Percentiles rank a stretch among this genome's conserved stretches.
Conservation (phyloP, 176 grass and related monocot genomes). For the Carex littledalei region DNA sequence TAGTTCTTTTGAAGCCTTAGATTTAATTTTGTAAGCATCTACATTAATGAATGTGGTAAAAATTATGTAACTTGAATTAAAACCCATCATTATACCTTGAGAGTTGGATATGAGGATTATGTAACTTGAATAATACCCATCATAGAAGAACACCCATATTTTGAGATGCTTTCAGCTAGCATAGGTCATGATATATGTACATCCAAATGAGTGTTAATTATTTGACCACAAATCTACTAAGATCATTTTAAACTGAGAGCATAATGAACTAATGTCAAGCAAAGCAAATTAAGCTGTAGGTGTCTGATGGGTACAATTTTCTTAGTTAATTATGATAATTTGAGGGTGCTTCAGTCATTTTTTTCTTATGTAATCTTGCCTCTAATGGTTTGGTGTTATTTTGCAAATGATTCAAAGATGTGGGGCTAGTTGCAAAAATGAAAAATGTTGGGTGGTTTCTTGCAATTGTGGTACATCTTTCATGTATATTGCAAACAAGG, state of each 20-base stretch:
- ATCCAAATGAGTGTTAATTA: background rate
- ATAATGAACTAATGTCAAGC: background rate
- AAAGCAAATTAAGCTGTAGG: slow-evolving; percentile 3
- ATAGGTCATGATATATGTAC: background rate
- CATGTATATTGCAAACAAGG: background rate
- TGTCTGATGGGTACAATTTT: background rate
- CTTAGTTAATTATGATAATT: background rate
- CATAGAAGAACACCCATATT: background rate
- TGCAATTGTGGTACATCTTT: background rate
- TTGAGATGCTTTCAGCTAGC: background rate
- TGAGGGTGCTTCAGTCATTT: background rate
- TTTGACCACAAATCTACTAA: background rate
- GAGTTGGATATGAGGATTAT: background rate
- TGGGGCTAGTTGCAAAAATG: background rate
- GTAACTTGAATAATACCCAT: too few species aligned
- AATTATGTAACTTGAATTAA: background rate
- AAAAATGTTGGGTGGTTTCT: background rate
- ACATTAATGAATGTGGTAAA: background rate
- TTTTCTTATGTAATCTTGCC: background rate
- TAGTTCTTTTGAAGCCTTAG: background rate
- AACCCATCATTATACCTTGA: background rate
- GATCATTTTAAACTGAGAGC: background rate
- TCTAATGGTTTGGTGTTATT: background rate
- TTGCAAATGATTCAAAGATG: background rate
- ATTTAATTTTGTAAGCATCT: background rate